Evolutionary conservation across 768 basidiomycete genomes (phyloP).

Genomic region (Suillus bovinus): DNA sequence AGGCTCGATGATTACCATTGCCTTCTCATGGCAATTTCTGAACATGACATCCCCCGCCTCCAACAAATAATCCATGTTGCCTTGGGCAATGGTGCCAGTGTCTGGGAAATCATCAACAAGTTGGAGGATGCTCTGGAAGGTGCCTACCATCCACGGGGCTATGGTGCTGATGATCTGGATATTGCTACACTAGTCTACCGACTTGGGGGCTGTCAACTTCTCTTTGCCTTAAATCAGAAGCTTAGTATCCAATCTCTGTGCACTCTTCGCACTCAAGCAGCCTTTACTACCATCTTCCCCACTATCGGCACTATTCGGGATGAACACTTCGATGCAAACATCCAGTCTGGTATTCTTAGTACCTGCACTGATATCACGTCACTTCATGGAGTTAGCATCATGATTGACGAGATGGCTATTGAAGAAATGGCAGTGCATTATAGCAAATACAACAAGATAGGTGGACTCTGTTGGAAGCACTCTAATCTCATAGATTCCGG

Average conservation of each 20-base stretch:
- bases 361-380: background rate
- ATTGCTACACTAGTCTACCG: conserved; percentile 11
- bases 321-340: conserved; percentile 13
- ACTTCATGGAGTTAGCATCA: conserved; percentile 12
- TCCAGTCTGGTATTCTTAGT: conserved; percentile 10
- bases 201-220: conserved; percentile 13
- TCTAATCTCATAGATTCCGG: conserved; percentile 1
- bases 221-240: conserved; percentile 17
- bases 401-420: conserved; percentile 16
- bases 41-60: conserved; percentile 11
- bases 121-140: conserved; percentile 10
- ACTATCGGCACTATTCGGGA: conserved; percentile 10
- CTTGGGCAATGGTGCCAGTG: conserved; percentile 14
- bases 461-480: conserved; percentile 18
- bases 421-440: conserved; percentile 16
- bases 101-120: conserved; percentile 4
- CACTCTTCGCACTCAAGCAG: conserved; percentile 9
- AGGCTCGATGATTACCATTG: conserved; percentile 1
- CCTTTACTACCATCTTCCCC: conserved; percentile 14
- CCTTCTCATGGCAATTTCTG: conserved; percentile 11
- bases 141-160: background rate
- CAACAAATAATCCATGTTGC: conserved; percentile 8
- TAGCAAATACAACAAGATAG: conserved; percentile 10
- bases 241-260: conserved; percentile 14
- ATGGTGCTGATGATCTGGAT: conserved; percentile 6